Base-by-base conservation (phyloP, 1,284 basidiomycete species). In the Athelia psychrophila region DNA sequence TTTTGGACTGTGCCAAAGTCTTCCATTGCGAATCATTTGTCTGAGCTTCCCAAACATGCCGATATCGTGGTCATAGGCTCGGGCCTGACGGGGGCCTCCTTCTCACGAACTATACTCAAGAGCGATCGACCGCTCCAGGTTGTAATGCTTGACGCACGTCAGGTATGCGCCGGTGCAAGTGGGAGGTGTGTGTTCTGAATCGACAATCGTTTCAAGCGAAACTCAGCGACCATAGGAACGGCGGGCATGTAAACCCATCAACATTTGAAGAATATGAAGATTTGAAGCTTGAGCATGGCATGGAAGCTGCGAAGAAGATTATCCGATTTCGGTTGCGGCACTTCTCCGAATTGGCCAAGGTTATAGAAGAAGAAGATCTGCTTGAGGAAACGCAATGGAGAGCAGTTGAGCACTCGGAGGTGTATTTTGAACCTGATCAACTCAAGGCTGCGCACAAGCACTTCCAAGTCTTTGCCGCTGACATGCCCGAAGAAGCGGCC, bases 21-120 rank as follows among this genome's bases (percentile, higher is more conserved):
- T 2, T 65, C 73, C 5, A 76, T 87, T 35, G 72, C 81, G 2
- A 60, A 64, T 1, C 67, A 77, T 49, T 66, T 69, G 15, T 65
- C 71, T 6, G 64, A 69, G 2, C 53, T 83, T 3, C 82, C 83
- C 1, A 58, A 63, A 0, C 66, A 78, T 55, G 86, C 76, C 2
- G 86, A 89, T 58, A 63, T 87, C 12, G 80, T 88, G 9, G 70
- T 88, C 53, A 77, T 89, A 56, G 87, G 86, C 3, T 86, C 84
- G 18, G 87, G 87, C 0, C 85, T 89, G 50, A 86, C 86, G 2
- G 84, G 86, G 0, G 73, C 83, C 1, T 75, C 81, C 0, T 65
- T 86, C 49, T 79, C 77, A 10, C 76, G 80, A 51, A 75, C 77
- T 3, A 54, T 85, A 20, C 66, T 89, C 8, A 53, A 56, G 22